These are phyloP conservation scores for Cucurbita argyrosperma DNA, from an alignment of 306 rosid species.

Conservation along the genomic window DNA sequence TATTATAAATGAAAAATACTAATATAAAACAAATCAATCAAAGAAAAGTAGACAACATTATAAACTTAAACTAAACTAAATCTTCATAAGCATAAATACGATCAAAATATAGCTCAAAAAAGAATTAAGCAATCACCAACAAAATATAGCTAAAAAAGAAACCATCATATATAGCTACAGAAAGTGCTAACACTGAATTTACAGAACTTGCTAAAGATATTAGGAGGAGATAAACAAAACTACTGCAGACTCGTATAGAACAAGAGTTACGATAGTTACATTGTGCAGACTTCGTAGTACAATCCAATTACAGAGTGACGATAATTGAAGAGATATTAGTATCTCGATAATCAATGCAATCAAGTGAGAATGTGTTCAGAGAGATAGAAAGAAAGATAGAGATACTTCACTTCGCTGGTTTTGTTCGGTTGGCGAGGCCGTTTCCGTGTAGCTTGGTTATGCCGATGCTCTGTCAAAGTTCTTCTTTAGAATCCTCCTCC, in stretches of 20 bases:
- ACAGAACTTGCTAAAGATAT: not conserved
- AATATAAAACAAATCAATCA: not conserved
- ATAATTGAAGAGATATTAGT: not conserved
- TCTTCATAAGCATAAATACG: not conserved
- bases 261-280: not conserved
- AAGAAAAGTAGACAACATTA: not conserved
- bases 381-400: conserved; percentile 7
- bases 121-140: not conserved
- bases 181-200: not conserved
- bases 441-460: conserved; percentile 9
- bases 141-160: not conserved
- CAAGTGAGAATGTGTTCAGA: not conserved
- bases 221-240: not conserved
- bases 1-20: not conserved
- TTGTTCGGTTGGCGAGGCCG: conserved; percentile 33
- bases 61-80: not conserved
- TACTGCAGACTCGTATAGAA: not conserved
- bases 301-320: not conserved
- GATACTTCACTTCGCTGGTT: conserved; percentile 16
- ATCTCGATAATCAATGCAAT: not conserved
- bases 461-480: not conserved
- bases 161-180: not conserved
- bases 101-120: not conserved
- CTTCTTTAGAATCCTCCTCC: not conserved
- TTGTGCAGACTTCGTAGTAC: not conserved